phyloP scores from a whole-genome alignment of 805 yeast genomes.

The Yueomyces sinensis region DNA sequence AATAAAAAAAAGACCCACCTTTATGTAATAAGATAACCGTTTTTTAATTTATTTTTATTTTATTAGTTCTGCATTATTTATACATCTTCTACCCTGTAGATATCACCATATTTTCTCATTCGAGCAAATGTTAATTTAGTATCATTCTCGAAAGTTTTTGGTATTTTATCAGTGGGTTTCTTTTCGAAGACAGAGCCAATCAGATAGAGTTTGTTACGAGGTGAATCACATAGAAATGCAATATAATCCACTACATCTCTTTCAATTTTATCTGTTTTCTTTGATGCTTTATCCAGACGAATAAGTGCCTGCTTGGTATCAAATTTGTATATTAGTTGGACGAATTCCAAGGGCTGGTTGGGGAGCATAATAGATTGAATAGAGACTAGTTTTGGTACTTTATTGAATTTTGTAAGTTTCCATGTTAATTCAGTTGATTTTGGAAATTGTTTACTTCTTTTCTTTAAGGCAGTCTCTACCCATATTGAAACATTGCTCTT shows the following conservation, averaged over 20 bases:
- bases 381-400: constrained; percentile 58
- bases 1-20: no score
- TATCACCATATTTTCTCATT: constrained; percentile 22
- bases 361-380: constrained; percentile 57
- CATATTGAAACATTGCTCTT: constrained; percentile 40
- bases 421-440: constrained; percentile 48
- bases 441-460: constrained; percentile 45
- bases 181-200: constrained; percentile 61
- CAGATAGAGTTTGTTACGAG: constrained; percentile 40
- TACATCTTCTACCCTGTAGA: constrained; percentile 12
- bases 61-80: no score
- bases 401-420: constrained; percentile 60
- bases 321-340: constrained; percentile 51
- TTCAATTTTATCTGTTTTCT: constrained; percentile 33
- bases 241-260: constrained; percentile 48
- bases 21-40: no score
- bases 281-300: constrained; percentile 31
- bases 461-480: constrained; percentile 45
- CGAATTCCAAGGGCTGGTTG: constrained; percentile 37
- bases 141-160: constrained; percentile 13
- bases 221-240: constrained; percentile 49
- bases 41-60: no score
- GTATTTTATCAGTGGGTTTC: constrained; percentile 28
- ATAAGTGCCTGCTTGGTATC: constrained; percentile 49
- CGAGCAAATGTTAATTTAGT: constrained; percentile 16